Conservation (phyloP, 495 filamentous ascomycete species). For the Sordaria brevicollis region DNA sequence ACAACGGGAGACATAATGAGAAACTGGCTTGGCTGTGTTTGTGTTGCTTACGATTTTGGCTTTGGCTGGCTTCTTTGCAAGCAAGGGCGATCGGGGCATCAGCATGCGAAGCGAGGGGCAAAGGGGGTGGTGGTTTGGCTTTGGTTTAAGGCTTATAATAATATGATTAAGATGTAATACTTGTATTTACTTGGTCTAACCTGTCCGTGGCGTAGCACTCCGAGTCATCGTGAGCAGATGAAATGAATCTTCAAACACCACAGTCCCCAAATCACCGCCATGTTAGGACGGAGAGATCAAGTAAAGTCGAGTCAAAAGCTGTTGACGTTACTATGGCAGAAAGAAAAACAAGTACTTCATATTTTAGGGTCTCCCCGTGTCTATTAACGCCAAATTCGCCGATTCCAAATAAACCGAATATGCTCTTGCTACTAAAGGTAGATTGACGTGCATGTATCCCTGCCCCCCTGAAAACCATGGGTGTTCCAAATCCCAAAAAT, state of each 20-base stretch:
- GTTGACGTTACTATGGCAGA: no score
- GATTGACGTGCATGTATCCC: background rate
- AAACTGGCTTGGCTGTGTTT: background rate
- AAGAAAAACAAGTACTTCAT: background rate
- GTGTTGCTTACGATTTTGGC: background rate
- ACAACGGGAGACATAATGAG: background rate
- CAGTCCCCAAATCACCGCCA: no score
- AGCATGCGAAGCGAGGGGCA: conserved; percentile 4
- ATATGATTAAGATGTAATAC: background rate
- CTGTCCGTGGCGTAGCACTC: no score
- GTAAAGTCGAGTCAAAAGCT: no score
- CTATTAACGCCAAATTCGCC: conserved; percentile 18
- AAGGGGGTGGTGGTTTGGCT: conserved; percentile 1
- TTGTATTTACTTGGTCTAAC: background rate
- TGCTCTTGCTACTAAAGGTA: conserved; percentile 1
- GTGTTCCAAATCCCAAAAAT: background rate
- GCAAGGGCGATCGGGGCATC: conserved; percentile 6
- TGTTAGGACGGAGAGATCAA: no score
- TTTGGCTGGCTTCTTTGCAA: background rate
- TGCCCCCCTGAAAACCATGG: background rate
- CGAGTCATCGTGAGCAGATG: no score
- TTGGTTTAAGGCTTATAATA: conserved; percentile 13
- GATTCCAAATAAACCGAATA: conserved; percentile 8
- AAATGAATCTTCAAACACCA: no score
- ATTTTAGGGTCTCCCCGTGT: conserved; percentile 6